These are phyloP conservation scores for Candida ponderosae DNA, from an alignment of 805 yeast species.

Conservation along the genomic window DNA sequence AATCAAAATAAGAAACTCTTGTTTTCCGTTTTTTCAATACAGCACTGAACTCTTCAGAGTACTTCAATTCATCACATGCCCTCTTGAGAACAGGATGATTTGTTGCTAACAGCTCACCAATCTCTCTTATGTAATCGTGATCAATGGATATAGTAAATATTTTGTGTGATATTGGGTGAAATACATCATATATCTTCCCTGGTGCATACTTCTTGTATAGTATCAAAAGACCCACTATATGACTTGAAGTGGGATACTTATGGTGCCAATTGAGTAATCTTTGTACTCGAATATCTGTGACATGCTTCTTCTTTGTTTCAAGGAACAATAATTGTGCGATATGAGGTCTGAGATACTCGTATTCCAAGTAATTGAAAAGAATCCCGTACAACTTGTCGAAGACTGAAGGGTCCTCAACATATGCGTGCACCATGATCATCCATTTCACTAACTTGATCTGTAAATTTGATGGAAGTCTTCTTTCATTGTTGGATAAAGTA, in stretches of 20 bases:
- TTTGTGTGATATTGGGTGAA: conserved; percentile 16
- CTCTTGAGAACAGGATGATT: background rate
- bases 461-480: conserved; percentile 10
- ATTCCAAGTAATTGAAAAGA: conserved; percentile 27
- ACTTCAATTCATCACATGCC: conserved; percentile 2
- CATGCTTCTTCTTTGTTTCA: conserved; percentile 20
- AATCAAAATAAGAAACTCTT: conserved; percentile 2
- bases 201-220: conserved; percentile 17
- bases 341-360: conserved; percentile 25
- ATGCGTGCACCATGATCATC: conserved; percentile 24
- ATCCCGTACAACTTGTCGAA: conserved; percentile 17
- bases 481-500: conserved; percentile 14
- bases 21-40: conserved; percentile 11
- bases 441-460: conserved; percentile 24
- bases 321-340: conserved; percentile 26
- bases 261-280: conserved; percentile 14
- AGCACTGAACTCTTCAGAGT: conserved; percentile 8
- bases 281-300: conserved; percentile 21
- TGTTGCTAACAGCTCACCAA: background rate
- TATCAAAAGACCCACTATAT: conserved; percentile 15
- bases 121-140: background rate
- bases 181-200: conserved; percentile 15
- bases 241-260: conserved; percentile 12
- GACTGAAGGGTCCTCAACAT: conserved; percentile 12
- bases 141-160: conserved; percentile 14